These are phyloP conservation scores for Trichoderma gracile DNA, from an alignment of 2,329 filamentous ascomycete genomes.

Conservation along the genomic window DNA sequence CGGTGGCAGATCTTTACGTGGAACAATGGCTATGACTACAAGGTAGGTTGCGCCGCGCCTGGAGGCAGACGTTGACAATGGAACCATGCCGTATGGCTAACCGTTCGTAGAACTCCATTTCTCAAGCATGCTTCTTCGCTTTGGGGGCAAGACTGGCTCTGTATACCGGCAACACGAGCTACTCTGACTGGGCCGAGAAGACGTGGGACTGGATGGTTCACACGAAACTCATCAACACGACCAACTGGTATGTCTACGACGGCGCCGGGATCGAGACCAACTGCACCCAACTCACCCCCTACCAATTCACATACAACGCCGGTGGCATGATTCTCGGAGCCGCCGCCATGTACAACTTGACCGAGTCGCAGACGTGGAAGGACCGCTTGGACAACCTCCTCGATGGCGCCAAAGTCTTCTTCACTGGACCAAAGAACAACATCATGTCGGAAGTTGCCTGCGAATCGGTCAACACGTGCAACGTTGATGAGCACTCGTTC, in stretches of 20 bases:
- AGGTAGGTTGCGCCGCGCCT: conserved; percentile 7
- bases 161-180: conserved; percentile 76
- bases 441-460: conserved; percentile 68
- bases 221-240: conserved; percentile 57
- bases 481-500: conserved; percentile 63
- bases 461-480: conserved; percentile 61
- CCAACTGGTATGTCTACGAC: conserved; percentile 62
- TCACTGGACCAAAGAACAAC: conserved; percentile 50
- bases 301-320: conserved; percentile 71
- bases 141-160: conserved; percentile 67
- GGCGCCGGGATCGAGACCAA: conserved; percentile 59
- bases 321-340: conserved; percentile 66
- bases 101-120: conserved; percentile 65
- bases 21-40: conserved; percentile 81
- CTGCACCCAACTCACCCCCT: conserved; percentile 58
- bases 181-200: conserved; percentile 73
- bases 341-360: conserved; percentile 69
- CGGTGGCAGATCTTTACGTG: conserved; percentile 84
- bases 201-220: conserved; percentile 68
- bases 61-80: too few species aligned
- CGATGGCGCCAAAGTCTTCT: conserved; percentile 55
- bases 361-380: conserved; percentile 54
- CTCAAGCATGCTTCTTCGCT: conserved; percentile 63
- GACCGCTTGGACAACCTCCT: conserved; percentile 59
- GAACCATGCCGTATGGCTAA: not conserved